Evolutionary conservation across 1,284 basidiomycete species (phyloP).

Genomic region (Filobasidium uniguttulatum): DNA sequence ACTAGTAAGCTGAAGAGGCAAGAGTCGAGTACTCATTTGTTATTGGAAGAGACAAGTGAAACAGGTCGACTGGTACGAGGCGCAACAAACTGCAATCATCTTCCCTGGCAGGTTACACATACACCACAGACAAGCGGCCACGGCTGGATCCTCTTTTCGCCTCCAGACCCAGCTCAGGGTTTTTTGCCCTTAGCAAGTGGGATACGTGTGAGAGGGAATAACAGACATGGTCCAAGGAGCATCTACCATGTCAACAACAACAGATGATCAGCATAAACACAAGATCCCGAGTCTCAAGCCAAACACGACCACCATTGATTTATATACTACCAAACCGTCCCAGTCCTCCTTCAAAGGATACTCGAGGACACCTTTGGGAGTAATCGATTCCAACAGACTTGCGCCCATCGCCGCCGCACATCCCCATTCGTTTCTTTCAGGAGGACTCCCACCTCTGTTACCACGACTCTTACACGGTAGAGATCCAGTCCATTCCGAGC

Average conservation of each 20-base stretch:
- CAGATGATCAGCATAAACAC: background rate
- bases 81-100: too few species aligned
- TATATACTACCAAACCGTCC: background rate
- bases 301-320: background rate
- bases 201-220: too few species aligned
- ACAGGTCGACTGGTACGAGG: too few species aligned
- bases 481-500: background rate
- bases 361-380: background rate
- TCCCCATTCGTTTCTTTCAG: background rate
- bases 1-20: too few species aligned
- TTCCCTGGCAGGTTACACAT: too few species aligned
- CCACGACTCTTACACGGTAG: background rate
- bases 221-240: background rate
- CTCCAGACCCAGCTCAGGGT: too few species aligned
- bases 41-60: too few species aligned
- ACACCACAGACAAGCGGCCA: too few species aligned
- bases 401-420: background rate
- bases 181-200: too few species aligned
- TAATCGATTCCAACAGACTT: background rate
- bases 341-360: constrained; percentile 1
- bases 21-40: too few species aligned
- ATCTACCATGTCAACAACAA: background rate
- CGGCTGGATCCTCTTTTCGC: too few species aligned
- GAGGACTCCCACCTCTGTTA: background rate
- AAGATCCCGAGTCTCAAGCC: background rate